These are phyloP conservation scores for Mycena amicta DNA, from an alignment of 768 basidiomycete species.

Conservation along the genomic window DNA sequence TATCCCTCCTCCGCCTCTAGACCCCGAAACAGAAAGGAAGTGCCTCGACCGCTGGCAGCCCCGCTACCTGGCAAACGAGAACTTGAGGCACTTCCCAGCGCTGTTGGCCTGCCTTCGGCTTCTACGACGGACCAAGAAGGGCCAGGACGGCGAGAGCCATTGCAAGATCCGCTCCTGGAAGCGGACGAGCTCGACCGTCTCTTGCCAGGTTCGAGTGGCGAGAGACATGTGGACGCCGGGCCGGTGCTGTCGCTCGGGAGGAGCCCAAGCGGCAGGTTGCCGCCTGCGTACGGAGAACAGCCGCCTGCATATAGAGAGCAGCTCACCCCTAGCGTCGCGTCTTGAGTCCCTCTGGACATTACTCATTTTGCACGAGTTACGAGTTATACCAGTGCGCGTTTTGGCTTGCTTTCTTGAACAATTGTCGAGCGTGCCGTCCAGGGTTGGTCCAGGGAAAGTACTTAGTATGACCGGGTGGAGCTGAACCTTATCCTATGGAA, in stretches of 20 bases:
- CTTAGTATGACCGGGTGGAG: no score
- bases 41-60: conserved; percentile 12
- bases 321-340: no score
- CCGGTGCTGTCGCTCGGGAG: conserved; percentile 21
- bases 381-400: no score
- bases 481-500: no score
- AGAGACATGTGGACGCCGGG: conserved; percentile 25
- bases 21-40: background rate
- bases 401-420: no score
- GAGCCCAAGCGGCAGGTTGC: conserved; percentile 22
- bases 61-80: conserved; percentile 17
- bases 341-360: no score
- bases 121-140: no score
- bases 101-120: no score
- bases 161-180: conserved; percentile 21
- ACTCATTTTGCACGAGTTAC: no score
- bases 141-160: conserved; percentile 6
- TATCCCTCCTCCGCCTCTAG: background rate
- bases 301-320: background rate
- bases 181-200: conserved; percentile 4
- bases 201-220: background rate
- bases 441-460: no score
- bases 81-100: background rate
- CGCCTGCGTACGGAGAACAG: conserved; percentile 28
- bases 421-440: no score